Base-by-base conservation (phyloP, 257 asterid species). In the Osmanthus fragrans region DNA sequence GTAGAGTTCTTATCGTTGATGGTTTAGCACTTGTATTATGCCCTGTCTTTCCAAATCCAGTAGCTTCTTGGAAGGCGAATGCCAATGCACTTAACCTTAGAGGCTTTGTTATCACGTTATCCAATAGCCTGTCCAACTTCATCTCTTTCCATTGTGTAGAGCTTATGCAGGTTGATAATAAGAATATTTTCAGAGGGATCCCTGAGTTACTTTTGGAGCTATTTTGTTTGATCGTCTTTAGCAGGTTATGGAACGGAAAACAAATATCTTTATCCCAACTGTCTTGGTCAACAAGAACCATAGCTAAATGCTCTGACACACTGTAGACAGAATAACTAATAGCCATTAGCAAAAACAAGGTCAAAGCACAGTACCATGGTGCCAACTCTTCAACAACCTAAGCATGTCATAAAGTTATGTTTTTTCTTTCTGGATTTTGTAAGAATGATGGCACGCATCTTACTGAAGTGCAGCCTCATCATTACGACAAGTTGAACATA, bases 31-130 rank as follows among this genome's bases (percentile, higher is more conserved):
- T 80, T 1, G 88, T 76, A 29, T 80, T 86, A 27, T 77, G 81
- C 85, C 79, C 84, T 82, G 70, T 82, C 75, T 81, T 54, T 60
- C 76, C 78, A 79, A 66, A 80, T 70, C 90, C 96, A 73, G 81
- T 83, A 34, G 88, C 88, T 81, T 85, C 91, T 81, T 81, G 91
- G 80, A 92, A 80, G 82, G 82, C 84, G 40, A 87, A 77, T 25
- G 79, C 73, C 80, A 92, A 85, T 33, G 77, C 85, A 60, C 91
- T 91, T 76, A 90, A 80, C 76, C 90, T 81, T 76, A 90, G 83
- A 64, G 97, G 97, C 81, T 92, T 90, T 47, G 79, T 75, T 77
- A 90, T 81, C 70, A 88, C 82, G 21, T 73, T 75, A 73, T 92
- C 88, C 72, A 84, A 89, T 60, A 88, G 64, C 72, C 85, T 86